Evolutionary conservation across 2,329 filamentous ascomycete genomes (phyloP).

Genomic region (Passalora sequoiae): DNA sequence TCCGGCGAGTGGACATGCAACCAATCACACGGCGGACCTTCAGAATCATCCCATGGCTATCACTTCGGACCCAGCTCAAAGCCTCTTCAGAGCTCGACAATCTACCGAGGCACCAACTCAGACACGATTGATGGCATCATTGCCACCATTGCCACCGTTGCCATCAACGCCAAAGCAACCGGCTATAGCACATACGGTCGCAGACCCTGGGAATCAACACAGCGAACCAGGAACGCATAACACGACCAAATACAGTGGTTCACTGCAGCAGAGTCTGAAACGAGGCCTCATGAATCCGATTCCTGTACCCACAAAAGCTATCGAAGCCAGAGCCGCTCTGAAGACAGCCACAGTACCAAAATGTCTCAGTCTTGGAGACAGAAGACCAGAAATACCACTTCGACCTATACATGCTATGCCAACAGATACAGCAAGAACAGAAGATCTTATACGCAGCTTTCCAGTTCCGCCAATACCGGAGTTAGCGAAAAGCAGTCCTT

Average conservation of each 20-base stretch:
- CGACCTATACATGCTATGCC: not conserved
- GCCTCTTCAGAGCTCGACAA: too few relatives aligned
- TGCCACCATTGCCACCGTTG: too few relatives aligned
- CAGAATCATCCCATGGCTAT: conserved; percentile 25
- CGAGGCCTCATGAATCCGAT: not conserved
- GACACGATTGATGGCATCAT: too few relatives aligned
- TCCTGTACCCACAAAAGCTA: too few relatives aligned
- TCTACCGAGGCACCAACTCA: too few relatives aligned
- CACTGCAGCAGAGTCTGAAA: too few relatives aligned
- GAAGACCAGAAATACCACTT: not conserved
- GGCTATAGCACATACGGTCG: too few relatives aligned
- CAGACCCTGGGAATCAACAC: too few relatives aligned
- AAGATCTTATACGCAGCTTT: conserved; percentile 23
- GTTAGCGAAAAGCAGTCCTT: not conserved
- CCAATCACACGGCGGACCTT: conserved; percentile 17
- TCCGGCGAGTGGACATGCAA: conserved; percentile 30
- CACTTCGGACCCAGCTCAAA: conserved; percentile 8
- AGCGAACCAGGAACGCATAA: too few relatives aligned
- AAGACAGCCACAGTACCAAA: not conserved
- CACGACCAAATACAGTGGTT: too few relatives aligned
- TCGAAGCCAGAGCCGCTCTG: not conserved
- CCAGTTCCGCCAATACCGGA: conserved; percentile 17
- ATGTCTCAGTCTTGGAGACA: not conserved
- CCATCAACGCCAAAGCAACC: too few relatives aligned
- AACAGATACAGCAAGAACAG: conserved; percentile 18